Conservation (phyloP, 1,284 basidiomycete genomes). For the Dichomitus squalens region DNA sequence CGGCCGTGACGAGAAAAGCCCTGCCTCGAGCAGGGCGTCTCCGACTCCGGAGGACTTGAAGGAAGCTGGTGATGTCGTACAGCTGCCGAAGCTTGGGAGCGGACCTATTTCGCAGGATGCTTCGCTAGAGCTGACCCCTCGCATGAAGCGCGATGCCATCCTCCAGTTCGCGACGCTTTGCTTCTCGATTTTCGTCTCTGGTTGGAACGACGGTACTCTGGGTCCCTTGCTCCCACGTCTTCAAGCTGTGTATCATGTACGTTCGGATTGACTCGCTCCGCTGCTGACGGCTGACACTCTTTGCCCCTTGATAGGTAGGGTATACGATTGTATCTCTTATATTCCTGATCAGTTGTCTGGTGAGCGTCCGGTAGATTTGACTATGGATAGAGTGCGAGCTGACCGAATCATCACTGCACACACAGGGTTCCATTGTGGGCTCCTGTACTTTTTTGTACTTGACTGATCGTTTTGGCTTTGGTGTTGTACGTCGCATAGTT, state of each 20-base stretch:
- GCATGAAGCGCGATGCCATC: slow-evolving; percentile 20
- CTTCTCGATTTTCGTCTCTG: slow-evolving; percentile 47
- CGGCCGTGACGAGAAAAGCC: slow-evolving; percentile 7
- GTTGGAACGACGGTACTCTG: slow-evolving; percentile 67
- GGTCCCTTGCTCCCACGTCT: slow-evolving; percentile 61
- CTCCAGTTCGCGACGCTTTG: slow-evolving; percentile 43
- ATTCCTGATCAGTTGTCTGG: slow-evolving; percentile 57
- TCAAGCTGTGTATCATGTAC: slow-evolving; percentile 52
- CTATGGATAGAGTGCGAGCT: neutral
- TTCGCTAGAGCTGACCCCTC: slow-evolving; percentile 7
- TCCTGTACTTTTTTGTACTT: slow-evolving; percentile 52
- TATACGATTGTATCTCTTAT: slow-evolving; percentile 53
- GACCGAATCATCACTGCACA: neutral
- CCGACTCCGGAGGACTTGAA: slow-evolving; percentile 2
- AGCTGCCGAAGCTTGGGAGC: slow-evolving; percentile 4
- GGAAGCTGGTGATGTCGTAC: neutral
- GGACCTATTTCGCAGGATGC: neutral
- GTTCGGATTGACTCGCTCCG: slow-evolving; percentile 9
- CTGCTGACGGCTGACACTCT: neutral
- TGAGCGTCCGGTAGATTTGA: slow-evolving; percentile 26
- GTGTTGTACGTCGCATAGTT: slow-evolving; percentile 44
- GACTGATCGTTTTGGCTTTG: slow-evolving; percentile 55
- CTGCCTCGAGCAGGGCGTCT: slow-evolving; percentile 2
- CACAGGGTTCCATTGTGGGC: slow-evolving; percentile 49
- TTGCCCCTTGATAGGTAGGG: slow-evolving; percentile 34